phyloP scores from a whole-genome alignment of 306 rosid species.

The Herpetospermum pedunculosum region DNA sequence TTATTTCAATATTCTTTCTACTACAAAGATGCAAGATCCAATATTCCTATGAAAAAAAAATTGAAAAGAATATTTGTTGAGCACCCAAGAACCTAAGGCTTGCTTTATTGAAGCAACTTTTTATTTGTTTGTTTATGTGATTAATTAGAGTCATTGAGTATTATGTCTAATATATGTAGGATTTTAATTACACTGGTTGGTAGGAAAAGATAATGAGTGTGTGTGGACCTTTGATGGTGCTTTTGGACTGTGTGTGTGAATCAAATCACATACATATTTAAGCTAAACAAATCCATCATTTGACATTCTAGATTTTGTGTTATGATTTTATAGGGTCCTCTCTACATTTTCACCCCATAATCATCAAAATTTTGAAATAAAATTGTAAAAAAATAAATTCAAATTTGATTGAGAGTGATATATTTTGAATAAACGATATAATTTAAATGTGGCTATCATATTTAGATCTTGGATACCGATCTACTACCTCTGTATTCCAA shows the following conservation, averaged over 20 bases:
- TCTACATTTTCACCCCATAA: not conserved
- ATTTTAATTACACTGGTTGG: not conserved
- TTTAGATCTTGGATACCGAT: not conserved
- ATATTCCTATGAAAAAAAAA: not conserved
- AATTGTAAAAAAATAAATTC: not conserved
- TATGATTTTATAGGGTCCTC: not conserved
- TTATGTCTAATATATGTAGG: not conserved
- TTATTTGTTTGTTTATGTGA: not conserved
- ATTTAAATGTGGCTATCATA: no score
- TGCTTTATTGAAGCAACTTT: not conserved
- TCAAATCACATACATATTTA: constrained; percentile 3
- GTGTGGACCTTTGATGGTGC: constrained; percentile 3
- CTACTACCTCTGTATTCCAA: not conserved
- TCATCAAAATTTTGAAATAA: not conserved
- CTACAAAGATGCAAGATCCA: not conserved
- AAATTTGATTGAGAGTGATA: not conserved
- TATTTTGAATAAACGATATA: no score
- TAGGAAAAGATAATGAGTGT: not conserved
- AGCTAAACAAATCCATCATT: constrained; percentile 3
- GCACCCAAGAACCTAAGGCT: not conserved
- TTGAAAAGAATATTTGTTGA: not conserved
- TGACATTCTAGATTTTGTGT: not conserved
- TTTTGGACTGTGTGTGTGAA: not conserved
- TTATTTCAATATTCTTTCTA: not conserved
- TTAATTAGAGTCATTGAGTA: not conserved